Evolutionary conservation across 2,329 filamentous ascomycete species (phyloP).

Genomic region (Pseudonectria buxi): DNA sequence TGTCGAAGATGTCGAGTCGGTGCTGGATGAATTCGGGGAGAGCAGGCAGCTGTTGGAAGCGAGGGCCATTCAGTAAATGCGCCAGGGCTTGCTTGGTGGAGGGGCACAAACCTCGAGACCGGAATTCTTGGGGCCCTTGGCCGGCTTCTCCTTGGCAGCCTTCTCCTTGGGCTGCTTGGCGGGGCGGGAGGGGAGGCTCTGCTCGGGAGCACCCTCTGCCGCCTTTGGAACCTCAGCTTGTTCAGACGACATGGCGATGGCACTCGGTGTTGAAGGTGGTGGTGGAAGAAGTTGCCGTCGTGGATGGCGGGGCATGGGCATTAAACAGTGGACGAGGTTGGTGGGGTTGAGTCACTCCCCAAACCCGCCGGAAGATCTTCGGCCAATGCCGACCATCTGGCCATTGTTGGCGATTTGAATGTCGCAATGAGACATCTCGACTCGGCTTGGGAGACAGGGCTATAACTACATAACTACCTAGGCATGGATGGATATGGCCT

Average conservation of each 20-base stretch:
- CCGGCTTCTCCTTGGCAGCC: slow-evolving; percentile 23
- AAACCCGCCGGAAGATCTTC: slow-evolving; percentile 20
- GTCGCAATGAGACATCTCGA: too few relatives aligned
- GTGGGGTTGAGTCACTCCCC: slow-evolving; percentile 30
- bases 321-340: slow-evolving; percentile 18
- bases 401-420: too few relatives aligned
- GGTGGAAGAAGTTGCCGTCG: slow-evolving; percentile 21
- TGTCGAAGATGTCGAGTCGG: slow-evolving; percentile 81
- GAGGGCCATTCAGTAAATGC: slow-evolving; percentile 26
- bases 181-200: slow-evolving; percentile 29
- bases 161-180: slow-evolving; percentile 32
- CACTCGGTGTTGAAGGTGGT: slow-evolving; percentile 14
- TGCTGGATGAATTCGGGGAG: slow-evolving; percentile 73
- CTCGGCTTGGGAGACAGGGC: too few relatives aligned
- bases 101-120: slow-evolving; percentile 39
- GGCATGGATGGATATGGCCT: too few relatives aligned
- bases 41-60: slow-evolving; percentile 30
- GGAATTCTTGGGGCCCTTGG: slow-evolving; percentile 55
- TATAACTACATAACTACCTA: too few relatives aligned
- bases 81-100: slow-evolving; percentile 25
- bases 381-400: slow-evolving; percentile 4
- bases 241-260: slow-evolving; percentile 31
- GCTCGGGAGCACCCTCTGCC: slow-evolving; percentile 26
- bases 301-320: slow-evolving; percentile 27
- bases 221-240: slow-evolving; percentile 29